These are phyloP conservation scores for Udeniomyces megalosporus DNA, from an alignment of 768 basidiomycete genomes.

Conservation along the genomic window DNA sequence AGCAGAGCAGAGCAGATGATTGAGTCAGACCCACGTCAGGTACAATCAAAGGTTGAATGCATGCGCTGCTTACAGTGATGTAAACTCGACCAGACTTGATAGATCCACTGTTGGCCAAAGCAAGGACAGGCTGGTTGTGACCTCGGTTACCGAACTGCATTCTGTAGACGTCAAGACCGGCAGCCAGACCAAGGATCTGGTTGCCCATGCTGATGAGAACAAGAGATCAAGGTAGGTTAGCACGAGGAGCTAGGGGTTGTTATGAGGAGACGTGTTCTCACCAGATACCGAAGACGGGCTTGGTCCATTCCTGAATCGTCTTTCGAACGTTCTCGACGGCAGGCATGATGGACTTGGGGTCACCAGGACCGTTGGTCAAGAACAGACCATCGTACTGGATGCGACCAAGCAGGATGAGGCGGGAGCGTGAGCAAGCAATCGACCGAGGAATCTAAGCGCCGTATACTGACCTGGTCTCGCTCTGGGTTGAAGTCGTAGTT, in stretches of 20 bases:
- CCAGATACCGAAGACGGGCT: slow-evolving; percentile 92
- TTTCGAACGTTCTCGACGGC: slow-evolving; percentile 63
- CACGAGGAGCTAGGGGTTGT: too few relatives aligned
- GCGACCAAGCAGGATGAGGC: neutral
- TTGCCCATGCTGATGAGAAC: slow-evolving; percentile 78
- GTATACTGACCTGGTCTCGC: slow-evolving; percentile 42
- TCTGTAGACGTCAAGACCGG: slow-evolving; percentile 85
- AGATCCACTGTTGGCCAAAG: slow-evolving; percentile 78
- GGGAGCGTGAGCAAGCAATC: neutral
- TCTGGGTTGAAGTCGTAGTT: slow-evolving; percentile 88
- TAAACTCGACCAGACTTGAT: slow-evolving; percentile 94
- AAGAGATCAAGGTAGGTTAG: too few relatives aligned
- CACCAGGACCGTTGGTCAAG: slow-evolving; percentile 91
- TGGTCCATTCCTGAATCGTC: slow-evolving; percentile 75
- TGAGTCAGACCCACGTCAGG: neutral
- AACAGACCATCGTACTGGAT: slow-evolving; percentile 70
- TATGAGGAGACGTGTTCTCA: neutral
- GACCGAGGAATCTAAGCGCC: neutral
- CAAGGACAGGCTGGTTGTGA: slow-evolving; percentile 96
- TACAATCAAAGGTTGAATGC: neutral
- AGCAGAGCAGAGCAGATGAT: neutral
- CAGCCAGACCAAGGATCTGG: slow-evolving; percentile 47
- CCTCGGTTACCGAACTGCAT: slow-evolving; percentile 99
- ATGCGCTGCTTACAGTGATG: slow-evolving; percentile 42
- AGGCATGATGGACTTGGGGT: slow-evolving; percentile 74